These are phyloP conservation scores for Zygoascus hellenicus DNA, from an alignment of 1,139 yeast species.

Conservation along the genomic window DNA sequence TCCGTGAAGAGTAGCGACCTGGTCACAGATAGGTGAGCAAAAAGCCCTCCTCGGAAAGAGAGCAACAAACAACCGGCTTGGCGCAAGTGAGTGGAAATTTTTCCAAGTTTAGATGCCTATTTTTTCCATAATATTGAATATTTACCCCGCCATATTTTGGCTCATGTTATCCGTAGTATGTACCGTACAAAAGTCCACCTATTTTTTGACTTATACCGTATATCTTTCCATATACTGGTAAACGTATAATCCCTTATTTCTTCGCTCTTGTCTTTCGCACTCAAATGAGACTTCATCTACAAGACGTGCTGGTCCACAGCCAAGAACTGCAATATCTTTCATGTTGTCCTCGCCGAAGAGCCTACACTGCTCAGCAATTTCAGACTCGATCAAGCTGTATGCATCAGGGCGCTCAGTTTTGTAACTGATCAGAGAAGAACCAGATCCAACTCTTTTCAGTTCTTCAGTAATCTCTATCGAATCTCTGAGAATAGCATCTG, in stretches of 20 bases:
- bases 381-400: conserved; percentile 5
- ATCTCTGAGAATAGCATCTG: conserved; percentile 23
- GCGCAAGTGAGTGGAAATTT: not conserved
- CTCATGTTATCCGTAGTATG: not conserved
- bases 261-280: conserved; percentile 34
- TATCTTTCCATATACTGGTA: conserved; percentile 21
- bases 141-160: not conserved
- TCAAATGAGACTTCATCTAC: conserved; percentile 30
- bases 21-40: too few relatives aligned
- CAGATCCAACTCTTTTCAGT: not conserved
- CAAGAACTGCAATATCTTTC: conserved; percentile 33
- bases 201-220: conserved; percentile 5
- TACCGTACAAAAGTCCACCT: not conserved
- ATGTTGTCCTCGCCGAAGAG: conserved; percentile 1
- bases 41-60: too few relatives aligned
- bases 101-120: not conserved
- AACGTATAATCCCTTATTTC: conserved; percentile 21
- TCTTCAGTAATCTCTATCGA: not conserved
- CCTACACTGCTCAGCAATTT: conserved; percentile 4
- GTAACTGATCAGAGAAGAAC: not conserved
- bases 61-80: too few relatives aligned
- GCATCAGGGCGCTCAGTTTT: conserved; percentile 1
- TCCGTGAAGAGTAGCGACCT: too few relatives aligned
- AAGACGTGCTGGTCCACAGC: conserved; percentile 39
- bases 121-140: not conserved